phyloP scores from a whole-genome alignment of 1,284 basidiomycete genomes.

The Kwoniella shivajii region DNA sequence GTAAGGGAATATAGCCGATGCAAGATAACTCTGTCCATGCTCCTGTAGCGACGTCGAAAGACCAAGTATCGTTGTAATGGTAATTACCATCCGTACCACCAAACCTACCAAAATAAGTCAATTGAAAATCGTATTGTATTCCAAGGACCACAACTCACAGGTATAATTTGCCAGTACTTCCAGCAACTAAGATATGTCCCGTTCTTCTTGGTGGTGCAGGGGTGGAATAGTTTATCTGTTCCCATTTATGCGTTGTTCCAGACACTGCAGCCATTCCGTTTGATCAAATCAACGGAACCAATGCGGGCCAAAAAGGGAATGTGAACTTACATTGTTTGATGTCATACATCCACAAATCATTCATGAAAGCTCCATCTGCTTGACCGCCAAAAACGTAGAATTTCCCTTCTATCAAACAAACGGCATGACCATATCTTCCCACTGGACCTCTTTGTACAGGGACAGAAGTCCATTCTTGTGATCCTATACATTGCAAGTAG shows the following conservation, averaged over 20 bases:
- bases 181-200: constrained; percentile 82
- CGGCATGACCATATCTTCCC: constrained; percentile 94
- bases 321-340: constrained; percentile 77
- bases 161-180: constrained; percentile 80
- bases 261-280: constrained; percentile 12
- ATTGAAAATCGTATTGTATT: not conserved
- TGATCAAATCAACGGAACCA: not conserved
- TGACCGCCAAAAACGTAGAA: constrained; percentile 98
- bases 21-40: constrained; percentile 92
- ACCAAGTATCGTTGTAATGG: constrained; percentile 99
- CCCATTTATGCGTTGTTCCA: constrained; percentile 65
- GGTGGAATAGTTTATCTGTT: constrained; percentile 67
- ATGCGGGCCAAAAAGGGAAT: not conserved
- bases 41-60: constrained; percentile 80
- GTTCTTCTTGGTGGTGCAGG: constrained; percentile 83
- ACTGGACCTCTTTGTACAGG: constrained; percentile 74
- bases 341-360: constrained; percentile 97
- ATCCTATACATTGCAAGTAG: constrained; percentile 59
- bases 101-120: constrained; percentile 62
- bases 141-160: constrained; percentile 61
- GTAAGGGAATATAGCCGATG: constrained; percentile 95
- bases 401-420: constrained; percentile 85
- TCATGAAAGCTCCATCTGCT: constrained; percentile 92
- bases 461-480: constrained; percentile 88
- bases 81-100: constrained; percentile 98